A percentile compares a stretch with the other conserved stretches of the same genome.
Conservation (phyloP, 495 filamentous ascomycete species). For the Penicillium argentinense region DNA sequence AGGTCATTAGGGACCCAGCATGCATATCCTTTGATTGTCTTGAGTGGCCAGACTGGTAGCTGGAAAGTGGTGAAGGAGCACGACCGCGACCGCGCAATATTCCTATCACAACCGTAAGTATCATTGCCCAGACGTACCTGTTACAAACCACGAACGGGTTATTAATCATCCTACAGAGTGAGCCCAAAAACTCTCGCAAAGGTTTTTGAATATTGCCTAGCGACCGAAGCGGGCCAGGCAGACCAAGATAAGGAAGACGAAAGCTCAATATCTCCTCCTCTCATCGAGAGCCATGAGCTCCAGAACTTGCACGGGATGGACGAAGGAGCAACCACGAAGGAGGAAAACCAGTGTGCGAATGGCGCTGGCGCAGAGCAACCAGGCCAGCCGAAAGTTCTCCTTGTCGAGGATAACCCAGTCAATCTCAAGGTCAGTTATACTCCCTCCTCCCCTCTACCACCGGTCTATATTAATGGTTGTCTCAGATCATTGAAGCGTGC, state of each 20-base stretch:
- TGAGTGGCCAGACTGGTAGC: conserved; percentile 17
- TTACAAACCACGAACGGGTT: no score
- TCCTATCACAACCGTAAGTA: conserved; percentile 27
- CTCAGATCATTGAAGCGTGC: conserved; percentile 25
- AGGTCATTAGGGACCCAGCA: conserved; percentile 9
- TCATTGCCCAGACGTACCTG: neutral
- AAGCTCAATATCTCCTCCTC: neutral
- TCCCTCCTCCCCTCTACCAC: neutral
- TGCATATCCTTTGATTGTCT: conserved; percentile 19
- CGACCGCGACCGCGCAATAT: conserved; percentile 17
- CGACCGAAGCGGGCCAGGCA: neutral
- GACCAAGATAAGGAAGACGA: neutral
- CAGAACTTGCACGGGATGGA: neutral
- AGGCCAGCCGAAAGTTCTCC: conserved; percentile 40
- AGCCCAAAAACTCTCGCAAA: conserved; percentile 23
- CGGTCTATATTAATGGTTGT: neutral
- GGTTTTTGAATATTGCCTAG: conserved; percentile 20
- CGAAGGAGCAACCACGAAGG: neutral
- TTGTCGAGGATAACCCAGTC: conserved; percentile 66
- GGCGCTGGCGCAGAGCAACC: neutral
- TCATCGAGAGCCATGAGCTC: neutral
- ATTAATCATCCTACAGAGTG: no score
- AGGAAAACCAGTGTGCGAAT: neutral
- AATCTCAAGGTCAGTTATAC: conserved; percentile 52
- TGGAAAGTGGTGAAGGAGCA: conserved; percentile 19